A percentile compares a stretch with the other conserved stretches of the same genome.
Conservation (phyloP, 225 moss, liverwort and hornwort species). For the Ulota crispa region DNA sequence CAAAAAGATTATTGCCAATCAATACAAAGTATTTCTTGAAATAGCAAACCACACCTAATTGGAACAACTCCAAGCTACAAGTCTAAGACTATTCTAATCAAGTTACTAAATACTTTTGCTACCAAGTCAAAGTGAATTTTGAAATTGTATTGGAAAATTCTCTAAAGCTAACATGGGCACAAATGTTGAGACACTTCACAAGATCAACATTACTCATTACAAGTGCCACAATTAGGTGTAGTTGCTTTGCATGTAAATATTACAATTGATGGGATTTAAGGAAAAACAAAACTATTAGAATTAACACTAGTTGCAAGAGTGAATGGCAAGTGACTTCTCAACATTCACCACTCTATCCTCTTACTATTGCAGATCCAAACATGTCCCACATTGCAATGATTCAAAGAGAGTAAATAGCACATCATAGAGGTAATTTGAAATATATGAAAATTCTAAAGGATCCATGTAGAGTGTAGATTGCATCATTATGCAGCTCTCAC, state of each 20-base stretch:
- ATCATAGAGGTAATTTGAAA: neutral
- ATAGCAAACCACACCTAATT: no score
- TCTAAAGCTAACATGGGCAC: no score
- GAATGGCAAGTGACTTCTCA: neutral
- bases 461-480: no score
- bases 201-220: no score
- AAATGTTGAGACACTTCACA: no score
- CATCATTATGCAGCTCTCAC: neutral
- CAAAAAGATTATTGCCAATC: no score
- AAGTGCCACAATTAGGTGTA: neutral
- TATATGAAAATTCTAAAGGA: neutral
- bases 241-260: neutral
- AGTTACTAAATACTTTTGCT: no score
- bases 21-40: no score
- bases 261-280: neutral
- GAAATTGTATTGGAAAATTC: no score
- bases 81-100: no score
- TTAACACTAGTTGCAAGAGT: neutral
- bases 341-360: constrained; percentile 3
- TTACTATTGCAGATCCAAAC: neutral
- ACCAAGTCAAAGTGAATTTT: no score
- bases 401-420: neutral
- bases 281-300: neutral
- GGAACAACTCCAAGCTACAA: no score
- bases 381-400: neutral